These are phyloP conservation scores for Colletotrichum sp. DNA, from an alignment of 2,329 filamentous ascomycete genomes.

Conservation along the genomic window DNA sequence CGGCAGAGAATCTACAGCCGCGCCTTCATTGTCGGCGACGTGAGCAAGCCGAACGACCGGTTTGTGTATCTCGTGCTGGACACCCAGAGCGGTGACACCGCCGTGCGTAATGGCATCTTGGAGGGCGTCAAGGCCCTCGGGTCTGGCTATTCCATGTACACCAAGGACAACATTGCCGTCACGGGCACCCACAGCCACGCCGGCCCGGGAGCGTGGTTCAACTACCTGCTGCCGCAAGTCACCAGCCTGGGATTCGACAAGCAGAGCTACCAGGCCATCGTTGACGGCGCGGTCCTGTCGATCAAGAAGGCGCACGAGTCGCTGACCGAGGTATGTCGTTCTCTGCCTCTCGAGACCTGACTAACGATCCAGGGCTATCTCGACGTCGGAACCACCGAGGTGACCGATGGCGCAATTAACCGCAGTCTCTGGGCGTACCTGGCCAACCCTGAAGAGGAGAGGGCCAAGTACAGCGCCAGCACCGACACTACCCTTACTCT, in stretches of 20 bases:
- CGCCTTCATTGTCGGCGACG: slow-evolving; percentile 83
- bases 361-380: slow-evolving; percentile 61
- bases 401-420: slow-evolving; percentile 84
- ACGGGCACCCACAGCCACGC: slow-evolving; percentile 94
- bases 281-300: slow-evolving; percentile 82
- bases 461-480: slow-evolving; percentile 66
- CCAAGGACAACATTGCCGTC: slow-evolving; percentile 81
- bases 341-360: no score
- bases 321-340: slow-evolving; percentile 53
- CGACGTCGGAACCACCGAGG: slow-evolving; percentile 70
- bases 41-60: slow-evolving; percentile 68
- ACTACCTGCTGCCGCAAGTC: slow-evolving; percentile 91
- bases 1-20: slow-evolving; percentile 88
- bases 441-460: slow-evolving; percentile 80
- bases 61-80: slow-evolving; percentile 91
- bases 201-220: slow-evolving; percentile 90
- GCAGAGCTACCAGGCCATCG: slow-evolving; percentile 88
- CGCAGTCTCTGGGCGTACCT: slow-evolving; percentile 88
- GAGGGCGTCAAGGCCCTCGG: slow-evolving; percentile 75
- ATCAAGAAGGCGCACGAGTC: slow-evolving; percentile 81
- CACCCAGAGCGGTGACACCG: slow-evolving; percentile 87
- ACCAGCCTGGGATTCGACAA: slow-evolving; percentile 85
- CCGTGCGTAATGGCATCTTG: slow-evolving; percentile 85
- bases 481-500: slow-evolving; percentile 71
- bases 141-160: slow-evolving; percentile 75